Evolutionary conservation across 2,329 filamentous ascomycete genomes (phyloP), one percentile per base, ranked within the genome.

Genomic region (Thielaviopsis populi): DNA sequence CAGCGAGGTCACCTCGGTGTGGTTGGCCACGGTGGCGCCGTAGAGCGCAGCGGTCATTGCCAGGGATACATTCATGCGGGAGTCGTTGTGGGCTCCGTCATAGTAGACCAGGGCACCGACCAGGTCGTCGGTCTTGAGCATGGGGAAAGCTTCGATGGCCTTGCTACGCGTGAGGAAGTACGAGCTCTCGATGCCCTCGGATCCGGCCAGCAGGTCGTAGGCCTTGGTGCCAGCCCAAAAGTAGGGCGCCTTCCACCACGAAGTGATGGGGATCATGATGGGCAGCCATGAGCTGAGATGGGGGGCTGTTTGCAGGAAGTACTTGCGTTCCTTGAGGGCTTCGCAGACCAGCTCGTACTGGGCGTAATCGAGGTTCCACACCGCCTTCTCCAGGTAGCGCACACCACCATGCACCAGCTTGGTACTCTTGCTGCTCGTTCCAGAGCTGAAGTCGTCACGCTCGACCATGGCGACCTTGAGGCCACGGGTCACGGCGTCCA

Each of bases 21-120:
- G 88, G 74, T 92, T 95, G 66, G 90, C 83, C 46, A 94, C 82
- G 3, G 88, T 95, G 63, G 85, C 83, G 40, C 89, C 89, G 72
- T 94, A 95, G 53, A 95, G 77, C n/a, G 89, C 88, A 64, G 89
- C 89, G 19, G 90, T 95, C 83, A 92, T 89, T 22, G 88, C 89
- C 65, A 95, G 79, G 8, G 88, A 91, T 33, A 94, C 87, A 71
- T 95, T 95, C 89, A 95, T 95, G 60, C 90, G 83, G 22, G 89
- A 94, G 74, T 95, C 90, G 71, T 95, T 95, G 75, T 95, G 90
- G 37, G 88, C 89, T 69, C 90, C 90, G 75, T 95, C 89, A 72
- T 95, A 95, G 78, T 95, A 95, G 27, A 95, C 89, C 70, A 95
- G 76, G 65, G 89, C 89, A 66, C 90, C 90, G 54, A 91, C 82